Evolutionary conservation across 345 rosid species (phyloP).

Genomic region (Brassica rapa): DNA sequence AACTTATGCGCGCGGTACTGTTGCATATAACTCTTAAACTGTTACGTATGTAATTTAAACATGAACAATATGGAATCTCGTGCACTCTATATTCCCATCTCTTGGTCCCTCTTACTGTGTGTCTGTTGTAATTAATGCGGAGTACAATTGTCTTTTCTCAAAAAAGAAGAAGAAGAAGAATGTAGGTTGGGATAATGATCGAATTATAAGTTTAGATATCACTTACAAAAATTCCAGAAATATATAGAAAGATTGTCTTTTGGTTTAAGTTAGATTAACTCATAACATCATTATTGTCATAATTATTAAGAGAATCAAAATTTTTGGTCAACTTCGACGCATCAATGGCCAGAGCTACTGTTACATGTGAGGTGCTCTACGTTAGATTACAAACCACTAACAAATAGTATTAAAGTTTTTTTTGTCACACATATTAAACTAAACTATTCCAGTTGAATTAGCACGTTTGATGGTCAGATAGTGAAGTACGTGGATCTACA

Average conservation of each 20-base stretch:
- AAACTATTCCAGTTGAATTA: neutral
- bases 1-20: neutral
- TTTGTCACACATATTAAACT: neutral
- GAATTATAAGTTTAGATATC: neutral
- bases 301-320: neutral
- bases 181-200: conserved; percentile 27
- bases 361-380: neutral
- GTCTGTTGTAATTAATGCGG: conserved; percentile 27
- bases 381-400: neutral
- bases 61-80: conserved; percentile 29
- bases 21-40: neutral
- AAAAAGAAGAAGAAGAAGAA: neutral
- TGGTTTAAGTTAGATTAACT: too few species aligned
- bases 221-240: neutral
- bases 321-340: neutral
- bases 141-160: conserved; percentile 28
- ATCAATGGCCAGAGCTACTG: neutral
- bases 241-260: neutral
- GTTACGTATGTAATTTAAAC: conserved; percentile 15
- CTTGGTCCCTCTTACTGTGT: conserved; percentile 31
- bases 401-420: too few species aligned
- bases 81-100: conserved; percentile 15
- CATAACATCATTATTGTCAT: neutral
- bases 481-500: neutral
- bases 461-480: neutral